These are phyloP conservation scores for Aspergillus hancockii DNA, from an alignment of 495 filamentous ascomycete genomes.

Conservation along the genomic window DNA sequence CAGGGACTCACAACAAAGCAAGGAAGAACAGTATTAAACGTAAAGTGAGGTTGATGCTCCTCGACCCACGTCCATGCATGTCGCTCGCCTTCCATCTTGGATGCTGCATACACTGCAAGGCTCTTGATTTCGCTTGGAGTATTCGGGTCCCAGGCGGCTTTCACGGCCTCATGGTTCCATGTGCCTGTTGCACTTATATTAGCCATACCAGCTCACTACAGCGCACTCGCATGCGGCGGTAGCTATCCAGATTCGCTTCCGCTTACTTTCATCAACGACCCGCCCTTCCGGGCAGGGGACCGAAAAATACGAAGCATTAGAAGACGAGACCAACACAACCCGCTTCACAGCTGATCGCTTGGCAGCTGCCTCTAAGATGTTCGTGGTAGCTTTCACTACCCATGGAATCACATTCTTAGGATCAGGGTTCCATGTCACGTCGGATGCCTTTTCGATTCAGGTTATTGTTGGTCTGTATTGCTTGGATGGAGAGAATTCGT, in stretches of 20 bases:
- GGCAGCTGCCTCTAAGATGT: slow-evolving; percentile 46
- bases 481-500: neutral
- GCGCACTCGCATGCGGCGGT: neutral
- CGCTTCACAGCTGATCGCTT: slow-evolving; percentile 45
- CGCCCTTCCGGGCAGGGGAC: neutral
- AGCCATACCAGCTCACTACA: no score
- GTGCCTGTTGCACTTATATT: slow-evolving; percentile 12
- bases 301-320: slow-evolving; percentile 18
- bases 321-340: slow-evolving; percentile 57
- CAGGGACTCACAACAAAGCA: slow-evolving; percentile 31
- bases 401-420: slow-evolving; percentile 45
- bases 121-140: slow-evolving; percentile 18
- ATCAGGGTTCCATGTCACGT: slow-evolving; percentile 37
- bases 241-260: no score
- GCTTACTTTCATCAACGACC: neutral
- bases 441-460: slow-evolving; percentile 32
- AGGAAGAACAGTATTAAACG: slow-evolving; percentile 54
- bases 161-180: slow-evolving; percentile 51
- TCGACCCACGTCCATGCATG: slow-evolving; percentile 54
- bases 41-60: slow-evolving; percentile 48
- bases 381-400: slow-evolving; percentile 37
- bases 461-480: neutral
- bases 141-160: slow-evolving; percentile 37
- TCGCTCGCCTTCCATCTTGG: slow-evolving; percentile 56
- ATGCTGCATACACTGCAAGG: slow-evolving; percentile 52